These are phyloP conservation scores for Chytriomyces hyalinus DNA, from an alignment of 192 early-diverging fungal species.

Conservation along the genomic window DNA sequence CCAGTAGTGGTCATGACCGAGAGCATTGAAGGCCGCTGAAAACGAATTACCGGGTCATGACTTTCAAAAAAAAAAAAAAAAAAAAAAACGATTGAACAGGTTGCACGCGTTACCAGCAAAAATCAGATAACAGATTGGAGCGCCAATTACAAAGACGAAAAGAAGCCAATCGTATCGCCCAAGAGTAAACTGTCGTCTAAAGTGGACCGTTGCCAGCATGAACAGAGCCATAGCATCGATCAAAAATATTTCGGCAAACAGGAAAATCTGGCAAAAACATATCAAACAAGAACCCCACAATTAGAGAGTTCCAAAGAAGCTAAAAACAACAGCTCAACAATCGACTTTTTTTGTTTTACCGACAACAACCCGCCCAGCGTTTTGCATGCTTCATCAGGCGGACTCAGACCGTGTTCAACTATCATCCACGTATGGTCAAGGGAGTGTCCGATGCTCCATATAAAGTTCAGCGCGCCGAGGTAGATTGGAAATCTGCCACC, in stretches of 20 bases:
- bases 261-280: not conserved
- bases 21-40: not conserved
- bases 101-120: not conserved
- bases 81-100: not conserved
- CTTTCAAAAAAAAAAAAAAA: not conserved
- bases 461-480: not conserved
- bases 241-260: conserved; percentile 6
- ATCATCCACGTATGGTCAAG: not conserved
- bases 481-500: not conserved
- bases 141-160: not conserved
- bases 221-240: conserved; percentile 1
- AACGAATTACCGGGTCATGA: too few relatives aligned
- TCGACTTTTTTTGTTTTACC: not conserved
- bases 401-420: not conserved
- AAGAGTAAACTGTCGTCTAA: not conserved
- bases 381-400: not conserved
- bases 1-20: conserved; percentile 7
- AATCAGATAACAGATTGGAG: not conserved
- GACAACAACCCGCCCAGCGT: not conserved
- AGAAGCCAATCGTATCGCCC: not conserved
- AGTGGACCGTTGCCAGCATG: conserved; percentile 6
- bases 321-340: too few relatives aligned
- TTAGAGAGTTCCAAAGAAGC: not conserved
- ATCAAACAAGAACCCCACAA: too few relatives aligned
- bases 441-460: not conserved